Conservation (phyloP, 805 yeast genomes). For the Ogataea neopini region DNA sequence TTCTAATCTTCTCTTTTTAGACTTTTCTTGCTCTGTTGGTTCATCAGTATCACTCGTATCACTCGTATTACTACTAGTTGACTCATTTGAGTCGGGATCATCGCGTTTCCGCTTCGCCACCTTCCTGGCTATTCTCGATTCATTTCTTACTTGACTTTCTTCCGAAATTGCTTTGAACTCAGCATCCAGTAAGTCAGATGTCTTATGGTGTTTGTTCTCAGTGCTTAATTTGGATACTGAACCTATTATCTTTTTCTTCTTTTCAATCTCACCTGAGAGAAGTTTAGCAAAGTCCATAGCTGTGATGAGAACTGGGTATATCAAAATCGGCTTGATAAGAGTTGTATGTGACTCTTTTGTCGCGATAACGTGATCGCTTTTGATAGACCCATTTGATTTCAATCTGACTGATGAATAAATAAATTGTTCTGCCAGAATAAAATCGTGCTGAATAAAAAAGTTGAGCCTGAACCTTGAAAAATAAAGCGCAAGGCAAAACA, state of each 20-base stretch:
- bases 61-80: constrained; percentile 2
- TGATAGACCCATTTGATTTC: not conserved
- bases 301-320: not conserved
- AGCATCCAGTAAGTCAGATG: constrained; percentile 13
- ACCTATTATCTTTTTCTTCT: constrained; percentile 38
- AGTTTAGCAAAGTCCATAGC: constrained; percentile 50
- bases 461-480: not conserved
- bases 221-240: not conserved
- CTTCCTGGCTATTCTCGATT: constrained; percentile 5
- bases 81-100: constrained; percentile 1
- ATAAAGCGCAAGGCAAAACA: constrained; percentile 5
- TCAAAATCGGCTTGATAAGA: too few species aligned
- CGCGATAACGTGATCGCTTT: not conserved
- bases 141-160: not conserved
- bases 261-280: constrained; percentile 48
- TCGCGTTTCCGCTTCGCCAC: constrained; percentile 5
- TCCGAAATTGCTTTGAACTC: constrained; percentile 9
- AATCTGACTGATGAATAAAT: not conserved
- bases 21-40: not conserved
- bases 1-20: constrained; percentile 2
- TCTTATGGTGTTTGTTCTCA: constrained; percentile 11
- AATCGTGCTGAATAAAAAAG: constrained; percentile 6
- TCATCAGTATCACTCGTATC: constrained; percentile 3
- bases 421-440: constrained; percentile 11
- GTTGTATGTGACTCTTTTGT: too few species aligned